Evolutionary conservation across 2,329 filamentous ascomycete species (phyloP).

Genomic region (Diaporthe helianthi): DNA sequence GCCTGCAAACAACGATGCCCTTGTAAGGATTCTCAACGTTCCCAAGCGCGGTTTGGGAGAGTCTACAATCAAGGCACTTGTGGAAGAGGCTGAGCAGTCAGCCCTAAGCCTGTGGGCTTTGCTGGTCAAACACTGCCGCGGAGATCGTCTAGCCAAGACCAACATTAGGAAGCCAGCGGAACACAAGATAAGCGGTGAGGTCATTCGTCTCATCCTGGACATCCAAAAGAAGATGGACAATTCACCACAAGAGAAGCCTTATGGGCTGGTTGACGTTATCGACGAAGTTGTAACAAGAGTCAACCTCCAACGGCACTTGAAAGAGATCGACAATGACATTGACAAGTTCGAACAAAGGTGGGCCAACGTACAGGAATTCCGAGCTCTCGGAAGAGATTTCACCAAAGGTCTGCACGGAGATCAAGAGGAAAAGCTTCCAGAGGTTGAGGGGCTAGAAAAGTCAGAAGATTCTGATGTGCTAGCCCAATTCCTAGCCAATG

Average conservation of each 20-base stretch:
- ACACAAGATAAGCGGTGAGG: constrained; percentile 58
- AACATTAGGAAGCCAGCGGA: constrained; percentile 59
- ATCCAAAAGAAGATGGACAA: constrained; percentile 45
- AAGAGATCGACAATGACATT: constrained; percentile 71
- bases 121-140: constrained; percentile 63
- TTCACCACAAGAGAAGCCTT: constrained; percentile 41
- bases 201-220: constrained; percentile 53
- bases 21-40: constrained; percentile 83
- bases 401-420: constrained; percentile 50
- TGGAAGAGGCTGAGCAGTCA: constrained; percentile 77
- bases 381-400: constrained; percentile 79
- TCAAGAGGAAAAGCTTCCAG: constrained; percentile 65
- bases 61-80: constrained; percentile 73
- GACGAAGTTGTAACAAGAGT: constrained; percentile 68
- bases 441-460: constrained; percentile 76
- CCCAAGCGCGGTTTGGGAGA: constrained; percentile 85
- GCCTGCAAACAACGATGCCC: constrained; percentile 84
- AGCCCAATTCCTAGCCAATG: constrained; percentile 85
- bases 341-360: constrained; percentile 81
- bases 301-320: constrained; percentile 76
- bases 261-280: constrained; percentile 56
- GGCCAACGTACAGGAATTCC: constrained; percentile 90
- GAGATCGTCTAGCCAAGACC: constrained; percentile 54
- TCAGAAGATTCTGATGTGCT: constrained; percentile 68
- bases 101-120: constrained; percentile 78